phyloP scores from a whole-genome alignment of 2,329 filamentous ascomycete genomes.

The Aciculosporium take region DNA sequence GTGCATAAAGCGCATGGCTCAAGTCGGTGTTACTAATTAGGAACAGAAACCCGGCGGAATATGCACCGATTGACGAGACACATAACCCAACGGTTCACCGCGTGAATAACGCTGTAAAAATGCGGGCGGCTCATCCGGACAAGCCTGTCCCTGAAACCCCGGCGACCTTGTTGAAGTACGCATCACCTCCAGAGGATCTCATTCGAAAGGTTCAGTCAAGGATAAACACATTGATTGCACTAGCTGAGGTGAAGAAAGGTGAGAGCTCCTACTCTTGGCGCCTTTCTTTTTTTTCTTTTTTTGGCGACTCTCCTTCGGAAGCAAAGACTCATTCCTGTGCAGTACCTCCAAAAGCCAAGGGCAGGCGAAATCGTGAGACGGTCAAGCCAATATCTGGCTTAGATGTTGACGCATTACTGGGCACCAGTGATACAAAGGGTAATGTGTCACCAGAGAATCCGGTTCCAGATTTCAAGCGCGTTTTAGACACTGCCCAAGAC shows the following conservation, averaged over 20 bases:
- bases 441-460: constrained; percentile 53
- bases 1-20: background rate
- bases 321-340: constrained; percentile 6
- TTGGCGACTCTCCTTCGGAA: background rate
- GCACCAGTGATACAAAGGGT: constrained; percentile 29
- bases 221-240: constrained; percentile 51
- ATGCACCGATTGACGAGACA: constrained; percentile 63
- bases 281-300: background rate
- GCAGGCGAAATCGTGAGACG: constrained; percentile 53
- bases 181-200: constrained; percentile 55
- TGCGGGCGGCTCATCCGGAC: constrained; percentile 62
- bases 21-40: constrained; percentile 1
- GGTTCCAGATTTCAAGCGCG: constrained; percentile 80
- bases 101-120: constrained; percentile 71
- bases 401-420: constrained; percentile 71
- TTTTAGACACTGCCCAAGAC: constrained; percentile 46
- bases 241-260: constrained; percentile 75
- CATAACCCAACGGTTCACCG: constrained; percentile 81
- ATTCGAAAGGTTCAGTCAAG: constrained; percentile 38
- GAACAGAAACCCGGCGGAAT: constrained; percentile 42
- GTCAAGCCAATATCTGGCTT: constrained; percentile 81
- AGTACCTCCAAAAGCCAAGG: constrained; percentile 70
- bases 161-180: constrained; percentile 55
- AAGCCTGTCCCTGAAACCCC: constrained; percentile 47
- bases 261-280: no score